Evolutionary conservation across 208 protist genomes (phyloP).

Genomic region (Endotrypanum monterogeii): DNA sequence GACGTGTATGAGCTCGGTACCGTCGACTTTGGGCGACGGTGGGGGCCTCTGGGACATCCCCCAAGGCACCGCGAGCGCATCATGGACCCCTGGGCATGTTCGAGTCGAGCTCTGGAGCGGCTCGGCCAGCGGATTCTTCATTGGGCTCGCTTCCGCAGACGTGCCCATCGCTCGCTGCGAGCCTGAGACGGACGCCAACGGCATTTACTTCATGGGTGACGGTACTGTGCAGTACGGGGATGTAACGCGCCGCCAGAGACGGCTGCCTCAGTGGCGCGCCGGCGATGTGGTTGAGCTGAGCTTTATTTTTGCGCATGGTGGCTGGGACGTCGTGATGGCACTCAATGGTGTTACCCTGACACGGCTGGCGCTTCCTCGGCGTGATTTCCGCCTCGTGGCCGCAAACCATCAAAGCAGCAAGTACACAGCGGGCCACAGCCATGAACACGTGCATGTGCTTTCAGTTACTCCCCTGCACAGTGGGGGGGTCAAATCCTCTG

Average conservation of each 20-base stretch:
- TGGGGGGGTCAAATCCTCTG: not conserved
- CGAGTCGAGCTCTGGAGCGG: slow-evolving; percentile 34
- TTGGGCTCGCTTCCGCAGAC: slow-evolving; percentile 33
- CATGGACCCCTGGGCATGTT: slow-evolving; percentile 36
- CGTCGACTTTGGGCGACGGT: slow-evolving; percentile 6
- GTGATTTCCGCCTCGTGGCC: slow-evolving; percentile 31
- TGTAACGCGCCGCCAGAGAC: slow-evolving; percentile 24
- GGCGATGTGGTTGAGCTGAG: slow-evolving; percentile 46
- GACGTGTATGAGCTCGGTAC: slow-evolving; percentile 11
- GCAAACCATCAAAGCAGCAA: slow-evolving; percentile 19
- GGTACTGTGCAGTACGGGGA: slow-evolving; percentile 34
- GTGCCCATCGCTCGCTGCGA: slow-evolving; percentile 16
- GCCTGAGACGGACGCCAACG: slow-evolving; percentile 27
- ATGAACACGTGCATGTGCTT: slow-evolving; percentile 31
- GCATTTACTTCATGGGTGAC: slow-evolving; percentile 42
- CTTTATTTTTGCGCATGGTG: slow-evolving; percentile 44
- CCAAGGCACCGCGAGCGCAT: slow-evolving; percentile 16
- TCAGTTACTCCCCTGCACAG: slow-evolving; percentile 20
- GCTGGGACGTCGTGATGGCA: slow-evolving; percentile 45
- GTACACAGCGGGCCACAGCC: slow-evolving; percentile 22
- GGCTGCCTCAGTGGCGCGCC: slow-evolving; percentile 40
- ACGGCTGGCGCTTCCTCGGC: slow-evolving; percentile 40
- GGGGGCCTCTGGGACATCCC: slow-evolving; percentile 25
- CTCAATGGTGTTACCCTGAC: slow-evolving; percentile 52
- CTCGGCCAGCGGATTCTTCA: slow-evolving; percentile 26